Percentiles rank a stretch among this genome's conserved stretches.
phyloP scores from a whole-genome alignment of 1,139 yeast genomes.

The Suhomyces terraborum region DNA sequence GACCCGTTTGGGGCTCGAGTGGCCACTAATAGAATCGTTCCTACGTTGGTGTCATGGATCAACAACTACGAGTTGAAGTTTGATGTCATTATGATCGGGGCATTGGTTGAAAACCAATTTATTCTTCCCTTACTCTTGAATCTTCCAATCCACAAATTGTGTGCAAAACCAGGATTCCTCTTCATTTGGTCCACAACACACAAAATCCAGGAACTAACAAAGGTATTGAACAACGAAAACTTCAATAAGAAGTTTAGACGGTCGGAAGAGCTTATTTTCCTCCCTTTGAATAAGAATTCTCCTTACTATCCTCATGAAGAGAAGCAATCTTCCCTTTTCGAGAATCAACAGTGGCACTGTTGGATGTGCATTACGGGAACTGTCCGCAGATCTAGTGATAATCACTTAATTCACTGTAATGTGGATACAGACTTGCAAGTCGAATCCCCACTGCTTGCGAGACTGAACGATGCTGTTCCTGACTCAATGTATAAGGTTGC shows the following conservation, averaged over 20 bases:
- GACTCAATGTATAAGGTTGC: constrained; percentile 76
- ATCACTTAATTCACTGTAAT: constrained; percentile 85
- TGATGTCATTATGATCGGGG: constrained; percentile 92
- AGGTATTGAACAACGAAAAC: constrained; percentile 54
- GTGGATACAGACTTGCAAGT: constrained; percentile 83
- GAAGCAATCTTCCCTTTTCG: constrained; percentile 30
- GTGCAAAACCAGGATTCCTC: constrained; percentile 83
- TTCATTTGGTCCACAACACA: constrained; percentile 85
- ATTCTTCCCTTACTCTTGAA: constrained; percentile 58
- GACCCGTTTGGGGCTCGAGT: constrained; percentile 68
- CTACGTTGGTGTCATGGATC: constrained; percentile 63
- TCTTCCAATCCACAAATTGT: constrained; percentile 70
- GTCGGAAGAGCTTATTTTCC: constrained; percentile 81
- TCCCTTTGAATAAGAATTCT: constrained; percentile 59
- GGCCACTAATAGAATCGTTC: constrained; percentile 52
- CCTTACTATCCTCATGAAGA: constrained; percentile 57
- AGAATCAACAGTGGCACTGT: constrained; percentile 82
- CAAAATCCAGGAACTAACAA: constrained; percentile 64
- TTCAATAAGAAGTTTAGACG: constrained; percentile 73
- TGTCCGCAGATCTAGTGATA: constrained; percentile 80
- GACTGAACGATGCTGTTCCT: constrained; percentile 54
- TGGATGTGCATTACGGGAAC: constrained; percentile 98
- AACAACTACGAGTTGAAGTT: constrained; percentile 58
- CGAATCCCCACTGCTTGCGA: constrained; percentile 37
- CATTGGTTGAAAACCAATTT: constrained; percentile 71